Percentiles rank a stretch among this genome's conserved stretches.
These are phyloP conservation scores for Naganishia vaughanmartiniae DNA, from an alignment of 768 basidiomycete genomes.

Conservation along the genomic window DNA sequence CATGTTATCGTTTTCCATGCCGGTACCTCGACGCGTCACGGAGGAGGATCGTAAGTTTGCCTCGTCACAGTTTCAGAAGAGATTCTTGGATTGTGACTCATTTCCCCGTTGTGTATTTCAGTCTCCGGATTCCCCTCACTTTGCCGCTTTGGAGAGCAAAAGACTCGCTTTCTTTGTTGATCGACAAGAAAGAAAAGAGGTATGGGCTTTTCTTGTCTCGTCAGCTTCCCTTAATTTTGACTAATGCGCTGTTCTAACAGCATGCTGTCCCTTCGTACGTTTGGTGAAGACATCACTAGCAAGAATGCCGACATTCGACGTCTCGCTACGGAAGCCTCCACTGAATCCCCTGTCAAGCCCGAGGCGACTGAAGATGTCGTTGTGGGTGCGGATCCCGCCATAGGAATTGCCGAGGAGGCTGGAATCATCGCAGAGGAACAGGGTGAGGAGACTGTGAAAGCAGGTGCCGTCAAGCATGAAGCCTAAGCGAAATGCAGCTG, in stretches of 20 bases:
- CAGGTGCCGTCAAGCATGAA: conserved; percentile 33
- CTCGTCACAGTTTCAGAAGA: not conserved
- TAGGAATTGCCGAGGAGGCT: conserved; percentile 27
- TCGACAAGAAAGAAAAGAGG: conserved; percentile 97
- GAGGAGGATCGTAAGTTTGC: conserved; percentile 59
- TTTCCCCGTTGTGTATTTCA: not conserved
- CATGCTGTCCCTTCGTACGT: conserved; percentile 80
- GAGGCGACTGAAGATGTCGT: conserved; percentile 32
- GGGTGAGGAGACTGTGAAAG: conserved; percentile 30
- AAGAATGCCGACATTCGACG: conserved; percentile 11
- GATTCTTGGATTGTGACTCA: not conserved
- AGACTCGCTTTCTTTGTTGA: conserved; percentile 81
- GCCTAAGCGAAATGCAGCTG: not conserved
- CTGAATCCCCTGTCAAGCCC: conserved; percentile 16
- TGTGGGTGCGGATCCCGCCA: conserved; percentile 31
- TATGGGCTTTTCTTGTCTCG: conserved; percentile 47
- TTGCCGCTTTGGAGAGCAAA: conserved; percentile 96
- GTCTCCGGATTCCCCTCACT: conserved; percentile 59
- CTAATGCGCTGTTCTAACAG: conserved; percentile 53
- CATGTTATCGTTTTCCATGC: conserved; percentile 65
- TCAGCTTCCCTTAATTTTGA: not conserved
- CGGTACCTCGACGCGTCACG: conserved; percentile 51
- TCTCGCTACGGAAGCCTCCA: conserved; percentile 1
- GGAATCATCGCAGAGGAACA: not conserved
- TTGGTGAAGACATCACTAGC: conserved; percentile 63